Percentiles rank a stretch among this genome's conserved stretches.
These are phyloP conservation scores for Aegilops tauschii DNA, from an alignment of 176 grass and related monocot genomes.

Conservation along the genomic window DNA sequence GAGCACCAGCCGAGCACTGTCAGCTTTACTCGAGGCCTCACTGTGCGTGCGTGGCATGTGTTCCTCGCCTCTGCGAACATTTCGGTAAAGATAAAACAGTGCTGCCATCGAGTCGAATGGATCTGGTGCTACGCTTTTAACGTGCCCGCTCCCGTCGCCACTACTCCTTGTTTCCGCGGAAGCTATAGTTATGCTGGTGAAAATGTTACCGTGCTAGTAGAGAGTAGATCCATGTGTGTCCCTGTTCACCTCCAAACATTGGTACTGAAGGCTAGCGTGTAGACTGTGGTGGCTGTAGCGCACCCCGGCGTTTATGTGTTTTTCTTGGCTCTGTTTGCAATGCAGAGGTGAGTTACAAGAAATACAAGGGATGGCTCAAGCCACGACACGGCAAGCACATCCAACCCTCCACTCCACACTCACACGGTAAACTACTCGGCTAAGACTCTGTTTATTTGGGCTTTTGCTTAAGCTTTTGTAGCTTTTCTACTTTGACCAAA, in stretches of 20 bases:
- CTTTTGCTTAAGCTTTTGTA: too few relatives aligned
- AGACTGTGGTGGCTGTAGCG: background rate
- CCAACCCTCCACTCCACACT: too few relatives aligned
- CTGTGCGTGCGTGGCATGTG: constrained; percentile 14
- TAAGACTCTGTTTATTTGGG: too few relatives aligned
- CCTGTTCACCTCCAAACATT: background rate
- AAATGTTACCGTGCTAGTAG: background rate
- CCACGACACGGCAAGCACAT: too few relatives aligned
- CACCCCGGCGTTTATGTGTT: too few relatives aligned
- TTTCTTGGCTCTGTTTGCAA: too few relatives aligned
- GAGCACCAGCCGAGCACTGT: constrained; percentile 35
- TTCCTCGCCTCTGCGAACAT: constrained; percentile 4
- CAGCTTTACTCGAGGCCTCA: constrained; percentile 39
- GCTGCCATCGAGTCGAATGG: background rate
- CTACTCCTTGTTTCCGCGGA: constrained; percentile 15
- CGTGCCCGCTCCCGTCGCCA: background rate
- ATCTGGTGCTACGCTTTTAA: constrained; percentile 18
- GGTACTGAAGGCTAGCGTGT: background rate
- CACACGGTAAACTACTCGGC: too few relatives aligned
- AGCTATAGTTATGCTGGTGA: background rate
- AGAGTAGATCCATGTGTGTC: background rate
- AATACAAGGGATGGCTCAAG: too few relatives aligned
- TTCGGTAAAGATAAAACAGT: constrained; percentile 8
- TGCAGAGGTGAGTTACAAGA: too few relatives aligned
- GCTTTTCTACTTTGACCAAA: too few relatives aligned